Conservation (phyloP, 257 asterid genomes). For the Fraxinus pennsylvanica region DNA sequence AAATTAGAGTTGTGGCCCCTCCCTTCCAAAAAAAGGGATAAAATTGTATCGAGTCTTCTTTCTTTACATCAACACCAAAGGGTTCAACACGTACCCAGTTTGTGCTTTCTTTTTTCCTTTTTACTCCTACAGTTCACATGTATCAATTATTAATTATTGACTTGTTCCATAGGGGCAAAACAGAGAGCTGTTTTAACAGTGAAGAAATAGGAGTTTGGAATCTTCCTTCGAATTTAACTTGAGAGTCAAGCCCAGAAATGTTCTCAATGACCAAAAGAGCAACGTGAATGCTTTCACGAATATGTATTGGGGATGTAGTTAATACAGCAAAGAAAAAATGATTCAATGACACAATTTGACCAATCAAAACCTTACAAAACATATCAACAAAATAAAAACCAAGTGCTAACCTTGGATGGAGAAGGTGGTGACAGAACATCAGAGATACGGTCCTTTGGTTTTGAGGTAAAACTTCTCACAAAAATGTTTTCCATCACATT, state of each 20-base stretch:
- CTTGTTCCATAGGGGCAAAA: background rate
- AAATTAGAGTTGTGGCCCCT: slow-evolving; percentile 6
- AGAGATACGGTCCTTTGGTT: slow-evolving; percentile 54
- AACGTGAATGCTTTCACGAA: background rate
- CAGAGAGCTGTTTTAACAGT: background rate
- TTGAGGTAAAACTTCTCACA: slow-evolving; percentile 79
- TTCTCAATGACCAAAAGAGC: slow-evolving; percentile 8
- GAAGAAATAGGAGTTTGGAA: background rate
- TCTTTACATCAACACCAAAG: background rate
- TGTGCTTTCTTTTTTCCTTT: background rate
- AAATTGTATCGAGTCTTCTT: background rate
- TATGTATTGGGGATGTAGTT: slow-evolving; percentile 1
- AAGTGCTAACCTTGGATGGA: slow-evolving; percentile 71
- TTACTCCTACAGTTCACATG: slow-evolving; percentile 11
- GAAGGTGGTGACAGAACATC: slow-evolving; percentile 62
- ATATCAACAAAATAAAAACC: slow-evolving; percentile 23
- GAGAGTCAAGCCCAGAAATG: slow-evolving; percentile 14
- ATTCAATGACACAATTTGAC: slow-evolving; percentile 8
- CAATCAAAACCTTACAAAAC: slow-evolving; percentile 15
- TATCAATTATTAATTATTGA: background rate
- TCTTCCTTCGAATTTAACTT: slow-evolving; percentile 15
- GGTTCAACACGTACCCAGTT: background rate
- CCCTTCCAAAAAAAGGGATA: slow-evolving; percentile 4
- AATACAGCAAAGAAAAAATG: slow-evolving; percentile 12
- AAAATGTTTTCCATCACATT: slow-evolving; percentile 89